Conservation (phyloP, 2,329 filamentous ascomycete species). For the Stemphylium vesicarium region DNA sequence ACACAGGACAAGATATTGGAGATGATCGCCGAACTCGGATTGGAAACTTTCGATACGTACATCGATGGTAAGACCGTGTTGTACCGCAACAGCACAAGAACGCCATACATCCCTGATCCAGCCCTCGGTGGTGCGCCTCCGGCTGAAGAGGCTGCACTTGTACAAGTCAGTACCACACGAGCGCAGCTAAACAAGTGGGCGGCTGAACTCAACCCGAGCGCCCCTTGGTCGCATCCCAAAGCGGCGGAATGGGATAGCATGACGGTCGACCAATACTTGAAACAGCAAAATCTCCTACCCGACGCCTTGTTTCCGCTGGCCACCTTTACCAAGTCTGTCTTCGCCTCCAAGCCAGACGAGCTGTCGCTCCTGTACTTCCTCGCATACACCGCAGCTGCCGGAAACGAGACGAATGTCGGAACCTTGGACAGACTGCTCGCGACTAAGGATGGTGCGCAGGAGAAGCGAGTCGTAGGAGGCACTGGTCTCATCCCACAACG, state of each 20-base stretch:
- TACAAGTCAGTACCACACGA: conserved; percentile 16
- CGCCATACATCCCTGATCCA: conserved; percentile 16
- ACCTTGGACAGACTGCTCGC: conserved; percentile 18
- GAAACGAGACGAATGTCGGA: conserved; percentile 24
- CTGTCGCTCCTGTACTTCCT: conserved; percentile 26
- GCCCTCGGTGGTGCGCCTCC: conserved; percentile 22
- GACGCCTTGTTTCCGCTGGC: conserved; percentile 20
- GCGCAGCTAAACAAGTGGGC: conserved; percentile 25
- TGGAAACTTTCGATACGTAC: conserved; percentile 25
- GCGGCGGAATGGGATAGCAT: conserved; percentile 21
- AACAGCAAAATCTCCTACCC: conserved; percentile 1
- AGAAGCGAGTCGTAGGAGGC: conserved; percentile 28
- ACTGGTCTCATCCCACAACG: conserved; percentile 27
- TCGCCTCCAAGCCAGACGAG: conserved; percentile 20
- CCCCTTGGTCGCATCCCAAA: conserved; percentile 23
- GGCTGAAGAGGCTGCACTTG: conserved; percentile 10
- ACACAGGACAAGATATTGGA: conserved; percentile 27
- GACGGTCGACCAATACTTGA: conserved; percentile 20
- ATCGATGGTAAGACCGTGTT: conserved; percentile 20
- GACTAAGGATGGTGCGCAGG: conserved; percentile 22
- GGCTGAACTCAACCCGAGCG: conserved; percentile 21
- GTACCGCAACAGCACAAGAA: conserved; percentile 21
- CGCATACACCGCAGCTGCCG: conserved; percentile 27
- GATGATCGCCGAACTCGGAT: conserved; percentile 26
- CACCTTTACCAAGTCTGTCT: conserved; percentile 19